Percentiles rank a stretch among this genome's conserved stretches.
Conservation (phyloP, 2,329 filamentous ascomycete species). For the Penicillium sp. region DNA sequence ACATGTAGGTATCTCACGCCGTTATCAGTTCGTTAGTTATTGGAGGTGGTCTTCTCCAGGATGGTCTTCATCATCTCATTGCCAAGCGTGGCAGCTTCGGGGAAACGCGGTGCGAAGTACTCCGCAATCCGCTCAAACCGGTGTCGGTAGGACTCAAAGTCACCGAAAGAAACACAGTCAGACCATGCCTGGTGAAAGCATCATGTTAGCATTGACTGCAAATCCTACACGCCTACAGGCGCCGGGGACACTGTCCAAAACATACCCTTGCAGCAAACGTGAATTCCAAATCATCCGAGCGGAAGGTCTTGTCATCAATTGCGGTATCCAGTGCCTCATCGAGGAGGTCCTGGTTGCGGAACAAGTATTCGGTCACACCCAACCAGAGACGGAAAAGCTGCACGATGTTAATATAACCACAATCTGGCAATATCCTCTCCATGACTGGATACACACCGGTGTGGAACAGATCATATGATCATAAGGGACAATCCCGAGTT, state of each 20-base stretch:
- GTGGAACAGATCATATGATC: constrained; percentile 99
- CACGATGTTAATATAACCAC: constrained; percentile 1
- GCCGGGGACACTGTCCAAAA: constrained; percentile 5
- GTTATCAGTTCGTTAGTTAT: constrained; percentile 9
- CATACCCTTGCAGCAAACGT: constrained; percentile 82
- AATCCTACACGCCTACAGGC: not conserved
- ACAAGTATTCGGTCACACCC: constrained; percentile 94
- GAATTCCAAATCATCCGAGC: constrained; percentile 95
- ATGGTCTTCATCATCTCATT: constrained; percentile 98
- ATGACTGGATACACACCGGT: constrained; percentile 54
- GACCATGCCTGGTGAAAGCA: constrained; percentile 68
- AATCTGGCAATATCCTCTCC: not conserved
- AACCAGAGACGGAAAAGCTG: constrained; percentile 90
- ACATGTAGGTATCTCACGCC: not conserved
- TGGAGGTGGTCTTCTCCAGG: constrained; percentile 65
- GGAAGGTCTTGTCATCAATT: constrained; percentile 84
- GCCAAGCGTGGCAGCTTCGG: constrained; percentile 79
- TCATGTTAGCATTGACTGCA: not conserved
- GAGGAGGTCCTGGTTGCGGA: constrained; percentile 75
- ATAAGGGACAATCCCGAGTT: constrained; percentile 88
- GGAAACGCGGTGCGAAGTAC: constrained; percentile 89
- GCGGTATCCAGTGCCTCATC: constrained; percentile 83
- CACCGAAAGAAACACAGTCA: constrained; percentile 83
- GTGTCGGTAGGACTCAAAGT: constrained; percentile 90
- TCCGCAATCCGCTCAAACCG: constrained; percentile 85